Evolutionary conservation across 345 rosid genomes (phyloP), one percentile per base, ranked within the genome.

Genomic region (Capsella bursapastoris): DNA sequence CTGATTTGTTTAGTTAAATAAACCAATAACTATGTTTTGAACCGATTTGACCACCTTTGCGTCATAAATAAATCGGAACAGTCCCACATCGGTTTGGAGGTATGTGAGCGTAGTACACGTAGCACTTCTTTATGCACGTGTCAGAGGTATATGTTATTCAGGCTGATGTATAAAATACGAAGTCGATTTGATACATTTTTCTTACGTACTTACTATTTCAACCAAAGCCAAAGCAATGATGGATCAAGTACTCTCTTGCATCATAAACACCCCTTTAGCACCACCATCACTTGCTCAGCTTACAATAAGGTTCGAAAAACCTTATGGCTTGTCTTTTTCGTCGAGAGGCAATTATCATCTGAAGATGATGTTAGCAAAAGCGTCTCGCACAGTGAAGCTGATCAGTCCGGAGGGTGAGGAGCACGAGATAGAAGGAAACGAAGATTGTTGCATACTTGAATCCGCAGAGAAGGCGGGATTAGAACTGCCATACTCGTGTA

Each of bases 401-500:
- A 70, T 70, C 6, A 27, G 22, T 47, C 48, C 57, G 27, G 66
- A 58, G n/a, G 74, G 74, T 0, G 58, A 70, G 49, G 74, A 59
- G 49, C 49, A 35, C 6, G 67, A 70, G 67, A 41, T 71, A 28
- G 50, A 71, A 48, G 67, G 55, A 59, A 59, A 10, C 7, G 59
- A 59, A 48, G 67, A 25, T 25, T 9, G 38, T 14, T 59, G 18
- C 59, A 60, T 71, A 59, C 75, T 71, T 34, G 75, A 71, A 27
- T 71, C 75, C 0, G 75, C 67, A 14, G 75, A 71, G 68, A 50
- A 71, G 1, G 59, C 58, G 14, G 68, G 68, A 50, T 48, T 71
- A 2, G 75, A 71, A 13, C 68, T 60, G 15, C 75, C 75, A 2
- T 71, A 71, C 67, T 71, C 60, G 28, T 71, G 75, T 15, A 60